Conservation (phyloP, 768 basidiomycete species). For the Fibroporia radiculosa region DNA sequence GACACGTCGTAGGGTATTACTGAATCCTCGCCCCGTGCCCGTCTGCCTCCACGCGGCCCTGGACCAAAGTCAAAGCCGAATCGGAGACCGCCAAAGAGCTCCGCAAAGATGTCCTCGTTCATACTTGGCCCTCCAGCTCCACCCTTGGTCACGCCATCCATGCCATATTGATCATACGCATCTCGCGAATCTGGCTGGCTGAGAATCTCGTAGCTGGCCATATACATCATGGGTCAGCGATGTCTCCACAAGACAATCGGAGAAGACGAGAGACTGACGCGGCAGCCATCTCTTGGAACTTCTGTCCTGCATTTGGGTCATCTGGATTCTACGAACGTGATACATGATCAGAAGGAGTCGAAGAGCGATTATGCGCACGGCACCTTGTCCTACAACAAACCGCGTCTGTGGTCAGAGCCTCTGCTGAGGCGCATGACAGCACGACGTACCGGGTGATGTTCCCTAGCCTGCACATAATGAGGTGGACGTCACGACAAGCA, state of each 20-base stretch:
- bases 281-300: conserved; percentile 84
- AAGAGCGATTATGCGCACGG: conserved; percentile 6
- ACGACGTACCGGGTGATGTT: conserved; percentile 76
- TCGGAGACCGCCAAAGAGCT: conserved; percentile 60
- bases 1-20: conserved; percentile 77
- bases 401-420: conserved; percentile 2
- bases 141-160: conserved; percentile 53
- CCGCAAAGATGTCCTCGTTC: conserved; percentile 67
- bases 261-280: conserved; percentile 47
- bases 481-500: conserved; percentile 10
- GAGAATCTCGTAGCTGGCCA: conserved; percentile 71
- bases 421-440: neutral
- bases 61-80: conserved; percentile 60
- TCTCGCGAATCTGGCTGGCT: conserved; percentile 61
- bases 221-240: neutral
- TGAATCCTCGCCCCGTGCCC: conserved; percentile 62
- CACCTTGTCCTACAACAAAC: conserved; percentile 58
- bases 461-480: conserved; percentile 54
- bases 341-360: neutral
- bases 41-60: conserved; percentile 29
- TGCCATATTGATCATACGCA: conserved; percentile 66
- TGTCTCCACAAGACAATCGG: neutral
- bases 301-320: conserved; percentile 73
- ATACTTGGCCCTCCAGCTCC: conserved; percentile 34
- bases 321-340: conserved; percentile 65